Base-by-base conservation (phyloP, 257 asterid genomes). In the Nicotiana obtusifolia region DNA sequence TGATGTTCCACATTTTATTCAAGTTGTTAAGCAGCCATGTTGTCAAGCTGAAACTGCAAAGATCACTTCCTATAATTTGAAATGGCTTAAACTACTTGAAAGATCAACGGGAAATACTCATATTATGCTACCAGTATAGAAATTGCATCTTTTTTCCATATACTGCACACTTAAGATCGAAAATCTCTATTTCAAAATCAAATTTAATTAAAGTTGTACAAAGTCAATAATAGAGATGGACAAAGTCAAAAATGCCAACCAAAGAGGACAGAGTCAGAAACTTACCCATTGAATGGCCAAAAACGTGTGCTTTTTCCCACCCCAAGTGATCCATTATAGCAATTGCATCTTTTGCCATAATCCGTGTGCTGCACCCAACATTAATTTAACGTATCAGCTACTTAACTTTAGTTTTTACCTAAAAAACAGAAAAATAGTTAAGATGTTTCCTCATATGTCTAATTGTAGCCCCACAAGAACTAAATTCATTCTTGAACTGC, bases 231-330 rank as follows among this genome's bases (percentile, higher is more conserved):
- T 80, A 41, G 62, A 56, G 62, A 56, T 56, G 10, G 10, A 47
- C 24, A 47, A 57, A 66, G 82, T 85, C 86, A 87, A 82, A 33
- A 84, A 59, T 35, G 83, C 82, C 86, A 85, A 77, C 89, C 61
- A 22, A 26, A 68, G 13, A 57, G 76, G 52, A 73, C 77, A 64
- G 69, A 87, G 65, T 71, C 81, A 65, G 82, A 76, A 16, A 78
- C 97, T 87, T 87, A 96, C 99, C 99, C 99, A 96, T 96, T 6
- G 99, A 96, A 89, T 96, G 99, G 28, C 99, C 98, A 86, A 96
- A 92, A 11, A 96, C 89, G 82, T 96, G 98, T 15, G 97, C 99
- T 82, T 89, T 94, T 86, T 84, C 49, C 99, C 98, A 96, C 52
- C 97, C 97, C 90, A 96, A 86, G 81, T 94, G 97, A 92, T 96